Evolutionary conservation across 164 flowering plant genomes (phyloP).

Genomic region (Pachysandra terminalis): DNA sequence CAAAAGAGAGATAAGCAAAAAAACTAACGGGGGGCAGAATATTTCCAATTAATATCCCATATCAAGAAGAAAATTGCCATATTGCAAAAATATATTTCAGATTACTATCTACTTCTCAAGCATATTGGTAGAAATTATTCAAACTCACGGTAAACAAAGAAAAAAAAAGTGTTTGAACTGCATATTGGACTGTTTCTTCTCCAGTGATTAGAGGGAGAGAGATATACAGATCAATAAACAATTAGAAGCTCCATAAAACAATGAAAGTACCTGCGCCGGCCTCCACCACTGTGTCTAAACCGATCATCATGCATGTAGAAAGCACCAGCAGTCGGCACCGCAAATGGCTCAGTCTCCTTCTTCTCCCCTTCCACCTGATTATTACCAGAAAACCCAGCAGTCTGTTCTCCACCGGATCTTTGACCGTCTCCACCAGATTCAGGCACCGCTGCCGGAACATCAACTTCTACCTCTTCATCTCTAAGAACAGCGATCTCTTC

Average conservation of each 20-base stretch:
- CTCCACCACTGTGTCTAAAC: constrained; percentile 70
- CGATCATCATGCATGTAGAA: constrained; percentile 99
- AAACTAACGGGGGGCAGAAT: too few relatives aligned
- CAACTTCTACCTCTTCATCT: constrained; percentile 21
- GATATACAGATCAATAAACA: too few relatives aligned
- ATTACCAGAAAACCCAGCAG: background rate
- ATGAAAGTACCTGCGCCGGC: constrained; percentile 58
- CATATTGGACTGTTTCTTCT: background rate
- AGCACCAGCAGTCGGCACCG: constrained; percentile 97
- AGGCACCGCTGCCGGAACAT: constrained; percentile 15
- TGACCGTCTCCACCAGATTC: constrained; percentile 21
- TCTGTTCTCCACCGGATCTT: constrained; percentile 7
- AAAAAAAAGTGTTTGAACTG: background rate
- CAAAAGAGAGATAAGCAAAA: background rate
- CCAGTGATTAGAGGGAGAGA: background rate
- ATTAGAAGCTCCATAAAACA: background rate
- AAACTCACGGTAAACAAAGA: too few relatives aligned
- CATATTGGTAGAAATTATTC: too few relatives aligned
- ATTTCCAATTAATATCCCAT: too few relatives aligned
- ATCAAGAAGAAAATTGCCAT: too few relatives aligned
- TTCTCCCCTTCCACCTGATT: constrained; percentile 49
- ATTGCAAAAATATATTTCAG: too few relatives aligned
- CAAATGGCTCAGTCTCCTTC: constrained; percentile 85
- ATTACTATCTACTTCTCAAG: too few relatives aligned
- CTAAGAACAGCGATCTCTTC: constrained; percentile 17